Percentiles rank a stretch among this genome's conserved stretches.
Evolutionary conservation across 2,329 filamentous ascomycete genomes (phyloP).

Genomic region (Colletotrichum sp.): DNA sequence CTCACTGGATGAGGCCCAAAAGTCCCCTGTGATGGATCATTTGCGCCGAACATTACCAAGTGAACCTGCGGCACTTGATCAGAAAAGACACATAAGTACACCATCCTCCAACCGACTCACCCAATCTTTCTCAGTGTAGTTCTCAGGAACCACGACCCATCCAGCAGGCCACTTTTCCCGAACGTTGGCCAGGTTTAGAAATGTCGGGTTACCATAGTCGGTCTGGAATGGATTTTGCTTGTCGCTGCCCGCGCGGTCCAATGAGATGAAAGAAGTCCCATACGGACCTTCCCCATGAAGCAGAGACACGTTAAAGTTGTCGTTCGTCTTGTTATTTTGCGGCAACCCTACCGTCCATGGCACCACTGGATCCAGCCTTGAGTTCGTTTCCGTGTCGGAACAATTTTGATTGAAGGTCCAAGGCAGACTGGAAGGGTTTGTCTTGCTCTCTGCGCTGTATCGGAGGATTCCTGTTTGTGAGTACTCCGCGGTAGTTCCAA

Average conservation of each 20-base stretch:
- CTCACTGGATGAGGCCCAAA: constrained; percentile 4
- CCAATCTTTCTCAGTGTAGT: constrained; percentile 22
- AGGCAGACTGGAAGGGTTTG: constrained; percentile 12
- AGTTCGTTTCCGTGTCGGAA: constrained; percentile 29
- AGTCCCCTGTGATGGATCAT: neutral
- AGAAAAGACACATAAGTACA: neutral
- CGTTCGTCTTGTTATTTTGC: neutral
- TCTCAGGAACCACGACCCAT: constrained; percentile 23
- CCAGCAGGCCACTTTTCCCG: constrained; percentile 6
- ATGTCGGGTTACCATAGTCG: constrained; percentile 48
- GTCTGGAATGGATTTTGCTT: constrained; percentile 28
- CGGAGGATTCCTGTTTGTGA: constrained; percentile 29
- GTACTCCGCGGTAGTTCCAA: neutral
- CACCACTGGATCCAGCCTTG: constrained; percentile 30
- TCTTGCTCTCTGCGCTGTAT: constrained; percentile 23
- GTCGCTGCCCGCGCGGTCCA: neutral
- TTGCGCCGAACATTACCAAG: neutral
- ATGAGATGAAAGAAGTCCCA: constrained; percentile 29
- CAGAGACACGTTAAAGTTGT: neutral
- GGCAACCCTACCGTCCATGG: constrained; percentile 22
- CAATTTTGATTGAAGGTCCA: constrained; percentile 27
- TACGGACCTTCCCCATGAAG: neutral
- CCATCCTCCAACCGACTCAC: neutral
- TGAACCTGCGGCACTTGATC: neutral
- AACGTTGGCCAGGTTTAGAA: constrained; percentile 26